These are phyloP conservation scores for Aristolochia fimbriata DNA, from an alignment of 164 flowering plant genomes.

Conservation along the genomic window DNA sequence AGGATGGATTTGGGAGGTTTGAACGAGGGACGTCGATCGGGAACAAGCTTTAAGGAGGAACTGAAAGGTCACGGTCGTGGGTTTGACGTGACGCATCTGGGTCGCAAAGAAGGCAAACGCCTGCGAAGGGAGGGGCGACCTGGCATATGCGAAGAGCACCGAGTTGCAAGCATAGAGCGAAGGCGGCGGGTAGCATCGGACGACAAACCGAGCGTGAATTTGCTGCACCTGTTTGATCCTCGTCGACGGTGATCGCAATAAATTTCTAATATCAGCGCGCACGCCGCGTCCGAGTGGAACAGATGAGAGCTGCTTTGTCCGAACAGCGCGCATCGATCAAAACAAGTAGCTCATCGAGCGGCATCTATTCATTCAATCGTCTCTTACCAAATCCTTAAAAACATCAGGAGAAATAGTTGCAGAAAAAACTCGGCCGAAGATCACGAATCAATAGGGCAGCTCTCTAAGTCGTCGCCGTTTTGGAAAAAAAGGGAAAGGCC, in stretches of 20 bases:
- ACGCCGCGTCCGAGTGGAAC: constrained; percentile 1
- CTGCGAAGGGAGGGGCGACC: constrained; percentile 10
- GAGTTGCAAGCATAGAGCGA: constrained; percentile 17
- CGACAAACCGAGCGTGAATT: constrained; percentile 13
- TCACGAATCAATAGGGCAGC: too few species aligned
- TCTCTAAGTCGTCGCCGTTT: too few species aligned
- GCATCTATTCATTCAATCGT: not conserved
- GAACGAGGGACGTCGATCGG: constrained; percentile 3
- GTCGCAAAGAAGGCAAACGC: constrained; percentile 16
- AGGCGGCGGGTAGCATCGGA: not conserved
- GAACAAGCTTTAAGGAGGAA: constrained; percentile 20
- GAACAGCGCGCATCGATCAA: constrained; percentile 7
- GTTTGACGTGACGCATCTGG: constrained; percentile 10
- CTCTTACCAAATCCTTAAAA: not conserved
- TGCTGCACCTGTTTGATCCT: constrained; percentile 17
- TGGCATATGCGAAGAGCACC: constrained; percentile 16
- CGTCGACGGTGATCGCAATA: constrained; percentile 13
- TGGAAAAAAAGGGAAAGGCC: too few species aligned
- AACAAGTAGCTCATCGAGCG: not conserved
- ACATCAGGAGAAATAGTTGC: too few species aligned
- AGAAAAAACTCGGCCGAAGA: too few species aligned
- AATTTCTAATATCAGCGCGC: constrained; percentile 3
- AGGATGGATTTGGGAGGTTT: constrained; percentile 14
- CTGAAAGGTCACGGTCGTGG: constrained; percentile 15
- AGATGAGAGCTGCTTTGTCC: constrained; percentile 1